Evolutionary conservation across 176 grass and related monocot species (phyloP), one percentile per base, ranked within the genome.

Genomic region (Musa schizocarpa): DNA sequence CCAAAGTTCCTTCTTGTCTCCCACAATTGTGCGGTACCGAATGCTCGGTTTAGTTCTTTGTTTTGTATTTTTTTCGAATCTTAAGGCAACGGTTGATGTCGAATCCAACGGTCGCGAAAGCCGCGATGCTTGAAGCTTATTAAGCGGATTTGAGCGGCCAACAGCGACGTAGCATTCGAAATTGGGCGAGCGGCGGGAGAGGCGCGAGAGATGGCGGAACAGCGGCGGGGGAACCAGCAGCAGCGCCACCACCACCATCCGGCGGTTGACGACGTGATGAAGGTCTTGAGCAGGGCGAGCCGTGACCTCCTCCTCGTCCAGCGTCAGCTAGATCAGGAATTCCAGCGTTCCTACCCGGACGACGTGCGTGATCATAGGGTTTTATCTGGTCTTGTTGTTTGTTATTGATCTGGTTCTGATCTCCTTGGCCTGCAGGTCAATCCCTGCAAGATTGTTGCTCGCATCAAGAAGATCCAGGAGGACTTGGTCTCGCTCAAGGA

Each of bases 281-380:
- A 63, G 71, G 91, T 87, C 65, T 81, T 92, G 53, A 81, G 81
- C 66, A 67, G 81, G 26, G 89, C 85, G 6, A 88, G 71, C 71
- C 66, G 23, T 68, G 77, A 86, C 74, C 89, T 96, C 54, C 26
- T 65, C 66, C 78, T 84, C 21, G 85, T 92, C 14, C 81, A 92
- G 76, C 85, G 75, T 81, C 89, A 80, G 57, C 85, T 96, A 61
- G 89, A 92, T 13, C 67, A 80, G 34, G 89, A 96, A 54, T 88
- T 92, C 85, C 83, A 87, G 66, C 83, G 57, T 27, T 86, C 87
- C n/a, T 92, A 92, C 78, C 87, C 93, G 1, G 89, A 90, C 56
- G 81, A 85, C 67, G 89, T 92, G 11, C 29, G 72, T 27, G 5
- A 43, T 43, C 34, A 43, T 43, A 43, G 3, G 34, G 34, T 43